A percentile compares a stretch with the other conserved stretches of the same genome.
These are phyloP conservation scores for Cordia subcordata DNA, from an alignment of 257 asterid species.

Conservation along the genomic window DNA sequence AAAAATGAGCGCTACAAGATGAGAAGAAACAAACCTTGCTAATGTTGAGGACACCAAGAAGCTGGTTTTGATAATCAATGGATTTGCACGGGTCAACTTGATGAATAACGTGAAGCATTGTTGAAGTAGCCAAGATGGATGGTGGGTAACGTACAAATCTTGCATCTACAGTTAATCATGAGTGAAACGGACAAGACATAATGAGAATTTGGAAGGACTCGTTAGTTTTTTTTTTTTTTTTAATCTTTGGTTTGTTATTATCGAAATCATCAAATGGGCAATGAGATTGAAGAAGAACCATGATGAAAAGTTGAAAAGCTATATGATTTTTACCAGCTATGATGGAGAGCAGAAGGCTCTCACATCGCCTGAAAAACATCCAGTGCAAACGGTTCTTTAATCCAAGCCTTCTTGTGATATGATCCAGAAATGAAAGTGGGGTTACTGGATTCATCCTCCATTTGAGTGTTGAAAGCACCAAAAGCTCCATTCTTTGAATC, in stretches of 20 bases:
- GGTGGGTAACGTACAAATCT: slow-evolving; percentile 59
- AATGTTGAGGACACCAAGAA: slow-evolving; percentile 58
- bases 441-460: slow-evolving; percentile 99
- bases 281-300: neutral
- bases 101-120: slow-evolving; percentile 77
- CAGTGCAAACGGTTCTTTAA: slow-evolving; percentile 43
- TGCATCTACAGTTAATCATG: slow-evolving; percentile 44
- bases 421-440: slow-evolving; percentile 78
- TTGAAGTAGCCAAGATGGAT: slow-evolving; percentile 77
- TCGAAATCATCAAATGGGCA: slow-evolving; percentile 10
- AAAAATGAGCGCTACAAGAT: neutral
- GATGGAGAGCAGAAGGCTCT: slow-evolving; percentile 57
- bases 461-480: slow-evolving; percentile 60
- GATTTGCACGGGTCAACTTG: slow-evolving; percentile 50
- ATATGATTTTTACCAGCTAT: slow-evolving; percentile 74
- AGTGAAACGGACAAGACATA: neutral
- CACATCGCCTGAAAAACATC: slow-evolving; percentile 60
- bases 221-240: neutral
- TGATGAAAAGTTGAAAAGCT: neutral
- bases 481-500: slow-evolving; percentile 84
- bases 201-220: neutral
- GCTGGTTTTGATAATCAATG: slow-evolving; percentile 59
- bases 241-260: slow-evolving; percentile 1
- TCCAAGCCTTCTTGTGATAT: slow-evolving; percentile 67
- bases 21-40: slow-evolving; percentile 44